Percentiles rank a stretch among this genome's conserved stretches.
Evolutionary conservation across 1,284 basidiomycete species (phyloP).

Genomic region (Phenoliferia sp.): DNA sequence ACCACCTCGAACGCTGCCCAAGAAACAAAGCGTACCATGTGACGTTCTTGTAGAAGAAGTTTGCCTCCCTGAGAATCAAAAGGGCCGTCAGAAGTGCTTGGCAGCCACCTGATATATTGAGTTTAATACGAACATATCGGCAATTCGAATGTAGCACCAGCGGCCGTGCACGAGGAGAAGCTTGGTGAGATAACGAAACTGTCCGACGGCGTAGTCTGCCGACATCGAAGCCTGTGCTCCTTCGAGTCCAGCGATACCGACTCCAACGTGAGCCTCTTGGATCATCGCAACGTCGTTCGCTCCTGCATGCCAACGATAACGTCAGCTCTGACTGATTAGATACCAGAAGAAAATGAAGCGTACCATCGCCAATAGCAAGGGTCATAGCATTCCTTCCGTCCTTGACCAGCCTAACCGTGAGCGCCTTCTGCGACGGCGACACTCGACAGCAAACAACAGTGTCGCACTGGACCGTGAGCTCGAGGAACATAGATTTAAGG

Average conservation of each 20-base stretch:
- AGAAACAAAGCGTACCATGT: not conserved
- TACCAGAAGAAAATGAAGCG: not conserved
- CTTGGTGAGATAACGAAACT: slow-evolving; percentile 88
- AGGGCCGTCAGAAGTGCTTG: not conserved
- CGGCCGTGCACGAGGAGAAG: slow-evolving; percentile 89
- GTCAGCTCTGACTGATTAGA: slow-evolving; percentile 23
- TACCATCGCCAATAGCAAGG: slow-evolving; percentile 88
- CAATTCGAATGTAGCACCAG: slow-evolving; percentile 92
- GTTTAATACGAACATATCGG: slow-evolving; percentile 54
- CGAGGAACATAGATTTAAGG: slow-evolving; percentile 81
- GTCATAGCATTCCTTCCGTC: slow-evolving; percentile 95
- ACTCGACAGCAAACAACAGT: slow-evolving; percentile 97
- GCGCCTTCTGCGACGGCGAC: slow-evolving; percentile 90
- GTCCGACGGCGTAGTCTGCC: slow-evolving; percentile 95
- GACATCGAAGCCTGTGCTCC: slow-evolving; percentile 99
- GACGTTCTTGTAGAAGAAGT: slow-evolving; percentile 95
- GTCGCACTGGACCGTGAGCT: slow-evolving; percentile 89
- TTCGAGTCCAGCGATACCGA: slow-evolving; percentile 88
- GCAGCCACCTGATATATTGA: not conserved
- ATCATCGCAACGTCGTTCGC: slow-evolving; percentile 97
- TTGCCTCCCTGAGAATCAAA: slow-evolving; percentile 65
- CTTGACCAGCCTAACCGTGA: slow-evolving; percentile 92
- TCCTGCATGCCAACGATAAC: slow-evolving; percentile 23
- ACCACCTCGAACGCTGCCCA: not conserved
- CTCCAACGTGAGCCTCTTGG: slow-evolving; percentile 95